Evolutionary conservation across 2,329 filamentous ascomycete species (phyloP).

Genomic region (Exophiala lecanii-corni): DNA sequence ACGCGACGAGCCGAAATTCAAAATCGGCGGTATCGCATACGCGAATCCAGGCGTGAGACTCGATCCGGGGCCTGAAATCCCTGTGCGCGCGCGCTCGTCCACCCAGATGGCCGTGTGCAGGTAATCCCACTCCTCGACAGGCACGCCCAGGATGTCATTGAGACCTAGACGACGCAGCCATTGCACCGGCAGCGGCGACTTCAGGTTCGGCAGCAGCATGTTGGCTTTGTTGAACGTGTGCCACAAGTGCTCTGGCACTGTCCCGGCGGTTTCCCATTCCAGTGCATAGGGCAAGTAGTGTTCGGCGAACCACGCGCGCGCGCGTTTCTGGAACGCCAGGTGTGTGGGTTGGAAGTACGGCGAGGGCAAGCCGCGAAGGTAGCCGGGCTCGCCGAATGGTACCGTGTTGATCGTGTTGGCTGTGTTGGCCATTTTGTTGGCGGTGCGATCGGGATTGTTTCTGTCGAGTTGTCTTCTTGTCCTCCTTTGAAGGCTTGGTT

Average conservation of each 20-base stretch:
- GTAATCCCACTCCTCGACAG: constrained; percentile 69
- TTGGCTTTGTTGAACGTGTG: constrained; percentile 58
- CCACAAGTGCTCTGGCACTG: constrained; percentile 60
- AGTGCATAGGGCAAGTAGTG: constrained; percentile 57
- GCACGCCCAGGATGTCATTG: constrained; percentile 58
- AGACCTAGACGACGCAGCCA: constrained; percentile 65
- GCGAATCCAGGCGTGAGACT: constrained; percentile 63
- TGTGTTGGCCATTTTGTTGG: too few relatives aligned
- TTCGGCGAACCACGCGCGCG: constrained; percentile 60
- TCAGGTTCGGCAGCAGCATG: constrained; percentile 66
- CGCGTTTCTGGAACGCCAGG: constrained; percentile 60
- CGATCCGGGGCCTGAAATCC: constrained; percentile 55
- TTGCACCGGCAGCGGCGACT: constrained; percentile 61
- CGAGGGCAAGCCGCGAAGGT: constrained; percentile 63
- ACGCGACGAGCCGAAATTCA: constrained; percentile 59
- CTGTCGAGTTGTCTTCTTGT: too few relatives aligned
- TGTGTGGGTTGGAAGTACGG: constrained; percentile 66
- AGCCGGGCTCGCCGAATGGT: constrained; percentile 69
- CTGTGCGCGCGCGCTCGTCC: constrained; percentile 65
- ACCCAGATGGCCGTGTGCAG: constrained; percentile 64
- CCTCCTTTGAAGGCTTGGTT: too few relatives aligned
- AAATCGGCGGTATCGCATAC: constrained; percentile 63
- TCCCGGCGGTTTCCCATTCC: constrained; percentile 65
- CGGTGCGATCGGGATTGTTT: too few relatives aligned
- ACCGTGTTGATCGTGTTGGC: constrained; percentile 31